Evolutionary conservation across 441 rosid species (phyloP), one percentile per base, ranked within the genome.

Genomic region (Omphalea diandra): DNA sequence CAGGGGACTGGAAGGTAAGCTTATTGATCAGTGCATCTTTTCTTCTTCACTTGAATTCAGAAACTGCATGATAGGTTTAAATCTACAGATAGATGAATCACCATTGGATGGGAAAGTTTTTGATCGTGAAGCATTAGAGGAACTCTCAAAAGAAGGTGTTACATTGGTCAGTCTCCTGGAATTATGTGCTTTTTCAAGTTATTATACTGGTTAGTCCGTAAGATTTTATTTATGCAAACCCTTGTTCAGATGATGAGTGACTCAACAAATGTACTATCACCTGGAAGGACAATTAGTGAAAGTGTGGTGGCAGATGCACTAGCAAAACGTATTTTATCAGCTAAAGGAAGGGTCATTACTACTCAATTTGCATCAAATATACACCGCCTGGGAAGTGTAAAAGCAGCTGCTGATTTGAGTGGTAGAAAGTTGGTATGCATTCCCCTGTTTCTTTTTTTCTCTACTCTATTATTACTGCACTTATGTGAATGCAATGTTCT

Each of bases 291-390:
- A 75, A 79, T 70, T 59, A 94, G 98, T 64, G 97, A 94, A 81
- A 84, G 83, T 35, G 85, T 83, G 62, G 98, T 94, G 15, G 93
- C 90, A 62, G 96, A 88, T 83, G 81, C 98, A 64, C 73, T 91
- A 52, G 69, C 80, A 75, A 88, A 91, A 77, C 95, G 69, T 75
- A 85, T 91, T 55, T 90, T 90, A 77, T 80, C 82, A 70, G 87
- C 94, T 56, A 86, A 90, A 82, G 99, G 99, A 80, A 91, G 99
- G 81, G 88, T 94, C 62, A 86, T 94, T 66, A 90, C 97, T 60
- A 91, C 99, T 75, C 99, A 94, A 77, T 94, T 94, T 78, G 99
- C 99, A 50, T 94, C 99, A 66, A 91, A 94, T 73, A 89, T 94
- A 73, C 97, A 91, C 73, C 92, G 99, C 60, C 88, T 94, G 32